Base-by-base conservation (phyloP, 192 early-diverging fungal genomes). In the Allomyces javanicus region DNA sequence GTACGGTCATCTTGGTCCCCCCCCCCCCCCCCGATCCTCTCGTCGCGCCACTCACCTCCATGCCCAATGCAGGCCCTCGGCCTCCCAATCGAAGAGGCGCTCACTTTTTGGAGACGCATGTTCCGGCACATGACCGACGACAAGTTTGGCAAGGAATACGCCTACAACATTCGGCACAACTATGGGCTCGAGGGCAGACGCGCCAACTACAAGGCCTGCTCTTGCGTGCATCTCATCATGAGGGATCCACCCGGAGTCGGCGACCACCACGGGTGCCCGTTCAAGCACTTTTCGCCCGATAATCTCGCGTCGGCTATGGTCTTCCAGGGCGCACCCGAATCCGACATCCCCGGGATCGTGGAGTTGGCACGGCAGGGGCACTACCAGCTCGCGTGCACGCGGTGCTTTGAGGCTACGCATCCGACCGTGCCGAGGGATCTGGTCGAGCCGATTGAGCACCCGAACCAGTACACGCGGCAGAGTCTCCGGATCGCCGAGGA, bases 261-360 rank as follows among this genome's bases (percentile, higher is more conserved):
- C 14, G 93, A 96, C 70, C 80, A 89, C 68, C 96, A 98, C 67
- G 96, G 96, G 9, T 98, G 96, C 73, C 96, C 96, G 61, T 98
- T 93, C 79, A 81, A 86, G 50, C 88, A 95, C 68, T 88, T 88
- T 43, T 78, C 86, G 1, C 55, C 76, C 1, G 77, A 85, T 0
- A 84, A 83, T 44, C 72, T 96, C 43, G 72, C 78, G 24, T 72
- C 78, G 5, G 79, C 82, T n/a, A 65, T 96, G 62, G 67, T 71
- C 25, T 67, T 75, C 23, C 75, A 85, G 66, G 74, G 79, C 10
- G 76, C 91, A 40, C 63, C 78, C 6, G 86, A 88, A 14, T 68
- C 74, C n/a, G 80, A 81, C 9, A 72, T 81, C 21, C 68, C 76
- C 22, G 87, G 91, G 63, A 79, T 98, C 12, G 69, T 81, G 64